Conservation (phyloP, 2,329 filamentous ascomycete genomes). For the Sporothrix brasiliensis region DNA sequence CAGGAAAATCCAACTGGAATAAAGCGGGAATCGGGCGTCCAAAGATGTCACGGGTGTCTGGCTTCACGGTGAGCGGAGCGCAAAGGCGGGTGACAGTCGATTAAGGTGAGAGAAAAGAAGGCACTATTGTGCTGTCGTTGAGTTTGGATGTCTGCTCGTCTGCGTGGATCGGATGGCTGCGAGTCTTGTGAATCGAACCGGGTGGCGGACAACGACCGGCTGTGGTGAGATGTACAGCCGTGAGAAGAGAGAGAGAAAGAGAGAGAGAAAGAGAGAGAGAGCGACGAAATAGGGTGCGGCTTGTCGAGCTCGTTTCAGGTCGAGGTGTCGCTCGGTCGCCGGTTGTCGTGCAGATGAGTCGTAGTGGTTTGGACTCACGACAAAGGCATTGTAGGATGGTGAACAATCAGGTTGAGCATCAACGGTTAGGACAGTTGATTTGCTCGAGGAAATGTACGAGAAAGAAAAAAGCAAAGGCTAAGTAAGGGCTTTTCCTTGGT, state of each 20-base stretch:
- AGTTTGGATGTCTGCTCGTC: not conserved
- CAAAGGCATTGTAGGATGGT: constrained; percentile 24
- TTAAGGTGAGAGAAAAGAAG: not conserved
- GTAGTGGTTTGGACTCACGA: constrained; percentile 14
- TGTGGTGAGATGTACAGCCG: constrained; percentile 1
- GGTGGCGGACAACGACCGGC: not conserved
- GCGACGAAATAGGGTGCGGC: not conserved
- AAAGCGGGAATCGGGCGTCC: not conserved
- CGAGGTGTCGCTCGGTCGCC: not conserved
- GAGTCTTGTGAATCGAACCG: constrained; percentile 15
- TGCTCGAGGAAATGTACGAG: not conserved
- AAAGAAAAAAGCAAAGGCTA: not conserved
- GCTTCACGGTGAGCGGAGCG: not conserved
- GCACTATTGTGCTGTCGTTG: not conserved
- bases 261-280: too few species aligned
- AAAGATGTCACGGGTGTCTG: not conserved
- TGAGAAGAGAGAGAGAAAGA: not conserved
- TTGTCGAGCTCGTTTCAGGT: constrained; percentile 13
- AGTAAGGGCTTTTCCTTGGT: not conserved
- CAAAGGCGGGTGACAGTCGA: not conserved
- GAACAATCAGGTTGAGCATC: constrained; percentile 14
- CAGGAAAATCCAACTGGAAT: not conserved
- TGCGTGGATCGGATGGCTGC: constrained; percentile 2
- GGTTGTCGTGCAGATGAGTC: constrained; percentile 9
- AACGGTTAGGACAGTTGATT: constrained; percentile 7